Base-by-base conservation (phyloP, 106 monocot genomes). In the Acanthochlamys bracteata region DNA sequence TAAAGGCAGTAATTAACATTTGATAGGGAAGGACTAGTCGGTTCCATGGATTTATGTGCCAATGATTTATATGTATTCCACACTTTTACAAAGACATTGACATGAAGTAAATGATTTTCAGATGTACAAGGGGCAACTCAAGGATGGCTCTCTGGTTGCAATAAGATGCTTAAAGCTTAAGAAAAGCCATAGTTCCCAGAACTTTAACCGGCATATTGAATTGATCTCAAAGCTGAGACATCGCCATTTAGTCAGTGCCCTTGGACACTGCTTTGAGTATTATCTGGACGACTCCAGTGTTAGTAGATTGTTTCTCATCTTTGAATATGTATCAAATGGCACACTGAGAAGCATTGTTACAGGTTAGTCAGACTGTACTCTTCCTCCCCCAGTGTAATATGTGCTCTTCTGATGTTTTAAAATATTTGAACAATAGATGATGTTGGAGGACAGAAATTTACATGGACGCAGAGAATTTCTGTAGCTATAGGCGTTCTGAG, bases 231-330 rank as follows among this genome's bases (percentile, higher is more conserved):
- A 88, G 78, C 91, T 98, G n/a, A 85, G 96, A 53, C 91, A 98
- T 72, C 79, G 76, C 24, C 84, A 98, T 76, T 73, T 98, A 64
- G 79, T 85, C 47, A 98, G 96, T 54, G 83, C 90, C 56, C 82
- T 98, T 56, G 96, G 96, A 13, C 96, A 98, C 39, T 91, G 96
- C 83, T 90, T 91, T 45, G 91, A 88, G 73, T 87, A 83, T 63
- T 69, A 80, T 58, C 78, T 90, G 2, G 88, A 91, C 20, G 90
- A 88, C 70, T 87, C 91, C 3, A 77, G 80, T 45, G 71, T 90
- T 55, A 90, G 88, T 66, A 81, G 77, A 60, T 57, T 98, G 51
- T 98, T 88, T 73, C 83, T 91, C 25, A 49, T 98, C 40, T 98
- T 85, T 42, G 96, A 98, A 68, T 80, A 85, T 64, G 74, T 82